Evolutionary conservation across 192 early-diverging fungal species (phyloP).

Genomic region (Phlyctochytrium bullatum): DNA sequence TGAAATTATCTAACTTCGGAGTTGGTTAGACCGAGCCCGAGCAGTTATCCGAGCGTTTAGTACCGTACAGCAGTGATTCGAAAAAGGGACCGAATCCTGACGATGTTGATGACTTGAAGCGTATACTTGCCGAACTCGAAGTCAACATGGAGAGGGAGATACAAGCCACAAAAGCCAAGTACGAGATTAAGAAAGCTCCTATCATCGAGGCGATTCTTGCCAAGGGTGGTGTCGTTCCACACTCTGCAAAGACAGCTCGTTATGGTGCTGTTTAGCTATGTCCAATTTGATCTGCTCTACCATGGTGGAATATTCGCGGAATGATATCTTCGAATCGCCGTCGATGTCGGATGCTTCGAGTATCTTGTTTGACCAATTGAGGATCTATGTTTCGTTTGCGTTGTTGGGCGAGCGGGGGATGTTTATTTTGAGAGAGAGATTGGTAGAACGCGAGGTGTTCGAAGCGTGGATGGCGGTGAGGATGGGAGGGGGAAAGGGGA

Average conservation of each 20-base stretch:
- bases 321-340: slow-evolving; percentile 30
- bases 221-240: slow-evolving; percentile 26
- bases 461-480: not conserved
- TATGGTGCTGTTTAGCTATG: no score
- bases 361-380: slow-evolving; percentile 29
- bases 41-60: no score
- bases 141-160: slow-evolving; percentile 31
- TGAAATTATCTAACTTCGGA: no score
- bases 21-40: no score
- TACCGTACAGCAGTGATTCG: no score
- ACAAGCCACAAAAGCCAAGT: slow-evolving; percentile 22
- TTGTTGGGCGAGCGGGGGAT: no score
- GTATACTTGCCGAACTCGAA: slow-evolving; percentile 24
- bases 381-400: no score
- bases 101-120: not conserved
- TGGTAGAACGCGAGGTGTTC: not conserved
- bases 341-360: slow-evolving; percentile 33
- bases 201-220: slow-evolving; percentile 33
- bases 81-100: not conserved
- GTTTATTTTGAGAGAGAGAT: no score
- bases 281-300: no score
- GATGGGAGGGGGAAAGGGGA: not conserved
- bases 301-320: slow-evolving; percentile 40
- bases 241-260: no score
- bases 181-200: slow-evolving; percentile 26